A percentile compares a stretch with the other conserved stretches of the same genome.
Conservation (phyloP, 75 land plant species). For the Sequoia sempervirens region DNA sequence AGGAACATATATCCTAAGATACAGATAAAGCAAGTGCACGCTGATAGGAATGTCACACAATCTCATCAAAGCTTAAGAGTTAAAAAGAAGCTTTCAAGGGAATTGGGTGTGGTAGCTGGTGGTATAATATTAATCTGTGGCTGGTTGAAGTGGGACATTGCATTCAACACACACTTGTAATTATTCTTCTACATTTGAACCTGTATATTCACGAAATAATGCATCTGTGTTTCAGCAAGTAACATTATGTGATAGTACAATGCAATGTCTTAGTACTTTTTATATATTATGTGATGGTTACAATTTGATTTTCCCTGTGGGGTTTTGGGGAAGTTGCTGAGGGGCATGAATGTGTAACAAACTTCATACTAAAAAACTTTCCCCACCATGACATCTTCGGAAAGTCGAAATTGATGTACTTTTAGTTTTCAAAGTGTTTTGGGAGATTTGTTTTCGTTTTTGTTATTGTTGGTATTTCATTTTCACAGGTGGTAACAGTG, state of each 20-base stretch:
- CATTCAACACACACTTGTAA: background rate
- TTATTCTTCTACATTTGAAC: background rate
- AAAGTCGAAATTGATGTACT: background rate
- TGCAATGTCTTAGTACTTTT: background rate
- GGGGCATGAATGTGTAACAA: background rate
- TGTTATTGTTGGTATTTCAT: background rate
- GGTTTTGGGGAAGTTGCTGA: background rate
- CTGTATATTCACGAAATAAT: background rate
- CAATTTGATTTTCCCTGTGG: background rate
- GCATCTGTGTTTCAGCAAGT: background rate
- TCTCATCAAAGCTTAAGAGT: background rate
- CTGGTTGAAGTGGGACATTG: background rate
- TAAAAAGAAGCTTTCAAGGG: background rate
- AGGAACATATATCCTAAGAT: background rate
- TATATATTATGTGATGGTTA: background rate
- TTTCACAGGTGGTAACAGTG: constrained; percentile 80
- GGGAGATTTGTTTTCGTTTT: background rate
- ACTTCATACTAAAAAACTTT: background rate
- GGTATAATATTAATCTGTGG: background rate
- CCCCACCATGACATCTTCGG: background rate
- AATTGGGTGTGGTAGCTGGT: background rate
- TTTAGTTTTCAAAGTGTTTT: background rate
- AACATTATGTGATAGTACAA: background rate
- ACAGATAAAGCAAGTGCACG: background rate
- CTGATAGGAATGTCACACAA: background rate